Evolutionary conservation across 169 alveolate species (phyloP).

Genomic region (Cryptosporidium andersoni): DNA sequence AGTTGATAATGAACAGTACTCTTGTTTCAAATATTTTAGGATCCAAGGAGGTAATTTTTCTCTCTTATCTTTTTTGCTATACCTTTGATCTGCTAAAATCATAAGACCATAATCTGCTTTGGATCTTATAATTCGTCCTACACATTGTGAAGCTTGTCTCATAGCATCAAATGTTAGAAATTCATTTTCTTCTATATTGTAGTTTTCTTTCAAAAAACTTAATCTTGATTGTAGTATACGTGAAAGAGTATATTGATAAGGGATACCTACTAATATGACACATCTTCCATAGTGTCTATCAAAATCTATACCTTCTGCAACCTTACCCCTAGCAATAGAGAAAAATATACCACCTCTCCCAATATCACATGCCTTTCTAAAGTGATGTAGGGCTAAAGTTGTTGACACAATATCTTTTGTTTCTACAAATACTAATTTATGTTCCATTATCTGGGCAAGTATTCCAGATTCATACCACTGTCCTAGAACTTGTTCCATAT

Average conservation of each 20-base stretch:
- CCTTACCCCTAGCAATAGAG: conserved; percentile 95
- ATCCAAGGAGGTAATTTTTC: conserved; percentile 90
- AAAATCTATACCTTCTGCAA: conserved; percentile 99
- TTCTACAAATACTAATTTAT: conserved; percentile 94
- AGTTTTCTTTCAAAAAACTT: conserved; percentile 86
- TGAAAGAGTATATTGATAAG: conserved; percentile 94
- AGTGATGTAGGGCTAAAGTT: conserved; percentile 89
- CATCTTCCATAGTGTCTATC: conserved; percentile 98
- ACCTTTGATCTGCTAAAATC: conserved; percentile 92
- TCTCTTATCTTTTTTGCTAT: conserved; percentile 84
- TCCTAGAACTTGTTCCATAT: conserved; percentile 89
- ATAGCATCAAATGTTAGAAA: conserved; percentile 97
- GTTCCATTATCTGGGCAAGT: conserved; percentile 88
- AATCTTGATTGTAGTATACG: conserved; percentile 90
- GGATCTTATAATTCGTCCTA: conserved; percentile 94
- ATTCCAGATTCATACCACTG: conserved; percentile 95
- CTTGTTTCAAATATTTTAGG: conserved; percentile 81
- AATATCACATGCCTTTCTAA: conserved; percentile 94
- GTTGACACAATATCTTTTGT: conserved; percentile 96
- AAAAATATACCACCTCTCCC: conserved; percentile 98
- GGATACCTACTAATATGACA: conserved; percentile 96
- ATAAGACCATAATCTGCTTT: conserved; percentile 92
- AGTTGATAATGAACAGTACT: conserved; percentile 81
- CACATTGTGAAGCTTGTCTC: conserved; percentile 98
- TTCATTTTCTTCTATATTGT: conserved; percentile 93